phyloP scores from a whole-genome alignment of 2,329 filamentous ascomycete species.

The Colletotrichum siamense region DNA sequence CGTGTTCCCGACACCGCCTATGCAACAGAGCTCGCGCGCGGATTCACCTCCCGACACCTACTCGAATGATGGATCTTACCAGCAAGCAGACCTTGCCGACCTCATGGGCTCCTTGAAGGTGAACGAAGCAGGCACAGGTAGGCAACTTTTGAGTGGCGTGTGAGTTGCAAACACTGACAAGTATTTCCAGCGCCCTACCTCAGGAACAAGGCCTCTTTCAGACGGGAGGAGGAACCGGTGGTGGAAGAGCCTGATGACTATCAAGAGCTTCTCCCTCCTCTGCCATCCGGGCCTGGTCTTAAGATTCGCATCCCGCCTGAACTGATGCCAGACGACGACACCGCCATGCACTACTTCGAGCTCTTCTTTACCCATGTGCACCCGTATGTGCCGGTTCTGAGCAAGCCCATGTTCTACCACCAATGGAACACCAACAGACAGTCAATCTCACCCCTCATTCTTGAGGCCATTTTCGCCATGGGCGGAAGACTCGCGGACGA shows the following conservation, averaged over 20 bases:
- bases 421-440: constrained; percentile 86
- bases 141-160: constrained; percentile 30
- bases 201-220: constrained; percentile 62
- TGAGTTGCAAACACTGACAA: neutral
- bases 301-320: constrained; percentile 90
- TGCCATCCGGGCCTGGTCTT: constrained; percentile 71
- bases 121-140: constrained; percentile 85
- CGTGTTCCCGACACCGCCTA: constrained; percentile 60
- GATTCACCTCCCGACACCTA: constrained; percentile 56
- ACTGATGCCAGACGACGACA: constrained; percentile 89
- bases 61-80: constrained; percentile 65
- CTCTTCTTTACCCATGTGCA: constrained; percentile 92
- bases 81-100: constrained; percentile 76
- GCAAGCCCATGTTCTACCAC: constrained; percentile 81
- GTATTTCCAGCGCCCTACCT: constrained; percentile 80
- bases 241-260: constrained; percentile 76
- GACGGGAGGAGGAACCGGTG: constrained; percentile 64
- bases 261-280: constrained; percentile 72
- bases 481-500: constrained; percentile 84
- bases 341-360: constrained; percentile 83
- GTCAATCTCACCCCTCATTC: constrained; percentile 85
- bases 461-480: constrained; percentile 92
- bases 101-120: constrained; percentile 87
- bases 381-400: constrained; percentile 89
- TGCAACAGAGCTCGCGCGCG: constrained; percentile 46